Evolutionary conservation across 2,329 filamentous ascomycete species (phyloP), one percentile per base, ranked within the genome.

Genomic region (Fusarium algeriense): DNA sequence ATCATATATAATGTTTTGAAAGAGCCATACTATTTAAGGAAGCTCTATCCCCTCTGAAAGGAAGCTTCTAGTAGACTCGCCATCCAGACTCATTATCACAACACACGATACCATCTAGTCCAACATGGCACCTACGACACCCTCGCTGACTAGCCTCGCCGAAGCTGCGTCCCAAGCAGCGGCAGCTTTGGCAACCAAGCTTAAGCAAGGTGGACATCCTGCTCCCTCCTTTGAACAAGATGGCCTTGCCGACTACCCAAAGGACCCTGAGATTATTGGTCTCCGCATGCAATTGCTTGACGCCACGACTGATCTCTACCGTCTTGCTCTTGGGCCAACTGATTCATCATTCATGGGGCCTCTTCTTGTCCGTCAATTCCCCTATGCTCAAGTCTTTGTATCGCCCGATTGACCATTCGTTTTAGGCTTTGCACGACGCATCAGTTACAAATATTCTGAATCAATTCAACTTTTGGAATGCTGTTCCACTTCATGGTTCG

Each of bases 391-490:
- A 14, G 13, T 12, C 14, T 15, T 35, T 13, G 14, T 6, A 14
- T 15, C 34, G 15, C 8, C 9, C 10, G 35, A 17, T 23, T 60
- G 23, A 49, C 1, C 23, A 9, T 30, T 8, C 6, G 34, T 15
- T 26, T 9, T 1, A 71, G 68, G 32, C 48, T 32, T 55, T 60
- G 30, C 56, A 66, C 30, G 70, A 69, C 8, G 32, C 60, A 3
- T 60, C 64, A 12, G 13, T 64, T 12, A 54, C 45, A 14, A 56
- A 76, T 30, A 61, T 73, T n/a, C 46, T 75, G 5, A 77, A 76
- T 14, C 65, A 70, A 2, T 77, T 76, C 26, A 34, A 75, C 30
- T 64, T 77, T 40, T 76, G 69, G 67, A 30, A 45, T n/a, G 70
- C 73, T n/a, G 70, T 77, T 0, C 75, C 75, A 6, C n/a, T 76